Percentiles rank a stretch among this genome's conserved stretches.
These are phyloP conservation scores for Gamarada debralockiae DNA, from an alignment of 495 filamentous ascomycete species.

Conservation along the genomic window DNA sequence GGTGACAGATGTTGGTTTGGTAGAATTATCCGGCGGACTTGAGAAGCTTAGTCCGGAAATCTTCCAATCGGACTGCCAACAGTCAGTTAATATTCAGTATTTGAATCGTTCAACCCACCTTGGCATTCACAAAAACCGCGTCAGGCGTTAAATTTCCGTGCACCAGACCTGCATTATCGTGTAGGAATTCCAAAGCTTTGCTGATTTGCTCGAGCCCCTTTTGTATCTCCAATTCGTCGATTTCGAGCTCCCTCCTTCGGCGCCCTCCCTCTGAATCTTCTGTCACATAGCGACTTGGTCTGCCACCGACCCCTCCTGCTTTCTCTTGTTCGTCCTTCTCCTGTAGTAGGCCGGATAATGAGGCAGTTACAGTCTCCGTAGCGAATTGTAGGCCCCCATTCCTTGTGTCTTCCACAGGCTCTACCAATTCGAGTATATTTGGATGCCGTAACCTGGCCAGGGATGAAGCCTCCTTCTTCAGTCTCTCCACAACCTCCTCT, in stretches of 20 bases:
- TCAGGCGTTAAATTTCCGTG: conserved; percentile 95
- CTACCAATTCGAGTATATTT: conserved; percentile 84
- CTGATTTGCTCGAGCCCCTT: conserved; percentile 91
- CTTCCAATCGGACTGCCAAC: conserved; percentile 88
- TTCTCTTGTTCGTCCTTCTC: conserved; percentile 91
- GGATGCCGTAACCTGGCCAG: conserved; percentile 86
- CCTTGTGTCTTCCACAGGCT: conserved; percentile 92
- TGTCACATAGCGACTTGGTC: conserved; percentile 74
- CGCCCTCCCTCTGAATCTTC: conserved; percentile 73
- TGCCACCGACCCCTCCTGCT: conserved; percentile 57
- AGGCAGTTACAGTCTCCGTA: conserved; percentile 84
- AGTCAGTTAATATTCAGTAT: conserved; percentile 7
- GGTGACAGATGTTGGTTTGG: conserved; percentile 61
- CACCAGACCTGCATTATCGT: conserved; percentile 91
- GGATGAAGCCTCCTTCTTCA: conserved; percentile 87
- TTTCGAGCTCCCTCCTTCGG: conserved; percentile 78
- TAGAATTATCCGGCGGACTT: conserved; percentile 66
- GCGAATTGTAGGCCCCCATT: conserved; percentile 92
- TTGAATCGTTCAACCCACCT: conserved; percentile 46
- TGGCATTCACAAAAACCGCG: conserved; percentile 90
- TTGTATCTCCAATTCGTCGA: conserved; percentile 96
- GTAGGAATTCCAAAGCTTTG: conserved; percentile 92
- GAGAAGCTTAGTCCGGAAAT: conserved; percentile 91
- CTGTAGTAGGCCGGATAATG: conserved; percentile 73
- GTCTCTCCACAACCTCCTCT: conserved; percentile 83